Evolutionary conservation across 2,329 filamentous ascomycete species (phyloP), one percentile per base, ranked within the genome.

Genomic region (Exophiala sp.): DNA sequence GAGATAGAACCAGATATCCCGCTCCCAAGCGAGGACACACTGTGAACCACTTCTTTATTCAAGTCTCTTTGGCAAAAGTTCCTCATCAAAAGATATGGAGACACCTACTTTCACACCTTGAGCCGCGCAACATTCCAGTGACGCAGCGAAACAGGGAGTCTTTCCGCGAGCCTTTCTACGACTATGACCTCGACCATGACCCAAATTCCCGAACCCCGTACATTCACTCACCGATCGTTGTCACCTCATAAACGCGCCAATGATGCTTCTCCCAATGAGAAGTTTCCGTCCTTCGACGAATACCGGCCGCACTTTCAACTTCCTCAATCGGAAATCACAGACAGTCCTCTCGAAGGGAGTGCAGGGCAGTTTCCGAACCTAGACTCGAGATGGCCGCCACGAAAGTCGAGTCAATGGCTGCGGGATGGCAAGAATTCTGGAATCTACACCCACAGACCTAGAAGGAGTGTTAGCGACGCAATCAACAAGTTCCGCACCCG

Each of bases 381-480:
- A 2, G 65, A 62, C 44, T 78, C 83, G 56, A 72, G 76, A 59
- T 87, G 83, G 83, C 77, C 80, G 47, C 72, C 78, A 34, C 75
- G 79, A 38, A 79, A 74, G 63, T 74, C 79, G 55, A 73, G 70
- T 56, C 72, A 72, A 19, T 49, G 59, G 22, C 27, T 58, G 19
- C 51, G 55, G 16, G 48, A 56, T 19, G 46, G 43, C 2, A 50
- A 55, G 18, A 54, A 53, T 18, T 34, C 41, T 19, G 50, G 49
- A 35, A 37, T 57, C 18, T 53, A 55, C 41, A 45, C 81, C 59
- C 86, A 90, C 64, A 73, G 73, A 14, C 76, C 85, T 58, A 88
- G 93, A 66, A 94, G 91, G 76, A 95, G 89, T 69, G 79, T 96
- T 60, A 83, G 82, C 62, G 88, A 95, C 68, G 88, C 91, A n/a